These are phyloP conservation scores for Albifimbria verrucaria DNA, from an alignment of 2,329 filamentous ascomycete genomes.

Conservation along the genomic window DNA sequence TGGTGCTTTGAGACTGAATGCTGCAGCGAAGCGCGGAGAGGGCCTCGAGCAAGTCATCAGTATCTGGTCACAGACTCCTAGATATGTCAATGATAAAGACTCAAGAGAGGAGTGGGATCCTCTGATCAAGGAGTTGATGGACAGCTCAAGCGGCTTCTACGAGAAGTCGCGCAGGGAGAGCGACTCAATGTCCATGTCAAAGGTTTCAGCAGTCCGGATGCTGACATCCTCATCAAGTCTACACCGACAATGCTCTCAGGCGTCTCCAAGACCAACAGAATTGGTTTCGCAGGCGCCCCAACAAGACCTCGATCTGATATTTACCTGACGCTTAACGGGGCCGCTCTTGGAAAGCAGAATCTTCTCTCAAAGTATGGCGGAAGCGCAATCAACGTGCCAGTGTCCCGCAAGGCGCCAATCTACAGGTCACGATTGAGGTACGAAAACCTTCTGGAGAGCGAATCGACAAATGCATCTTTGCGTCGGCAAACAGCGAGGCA, in stretches of 20 bases:
- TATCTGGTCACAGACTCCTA: conserved; percentile 68
- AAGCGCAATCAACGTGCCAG: conserved; percentile 69
- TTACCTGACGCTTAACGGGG: conserved; percentile 81
- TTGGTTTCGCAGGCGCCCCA: conserved; percentile 91
- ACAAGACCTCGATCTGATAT: conserved; percentile 89
- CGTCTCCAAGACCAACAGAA: conserved; percentile 77
- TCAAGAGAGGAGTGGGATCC: conserved; percentile 68
- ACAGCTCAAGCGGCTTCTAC: conserved; percentile 70
- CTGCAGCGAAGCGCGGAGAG: conserved; percentile 66
- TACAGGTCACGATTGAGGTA: conserved; percentile 88
- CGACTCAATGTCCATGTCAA: conserved; percentile 76
- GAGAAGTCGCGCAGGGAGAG: conserved; percentile 71
- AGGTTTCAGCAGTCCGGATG: conserved; percentile 73
- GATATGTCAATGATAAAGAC: conserved; percentile 52
- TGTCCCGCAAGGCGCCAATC: conserved; percentile 64
- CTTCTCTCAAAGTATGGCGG: conserved; percentile 64
- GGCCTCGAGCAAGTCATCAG: conserved; percentile 73
- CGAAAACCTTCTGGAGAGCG: conserved; percentile 74
- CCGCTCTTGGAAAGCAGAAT: conserved; percentile 74
- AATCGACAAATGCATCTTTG: conserved; percentile 83
- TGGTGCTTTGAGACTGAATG: conserved; percentile 73
- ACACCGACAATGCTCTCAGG: conserved; percentile 86
- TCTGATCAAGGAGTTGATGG: conserved; percentile 69
- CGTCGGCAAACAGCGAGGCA: conserved; percentile 75
- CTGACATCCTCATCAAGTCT: conserved; percentile 75